phyloP scores from a whole-genome alignment of 345 rosid genomes.

The Syzygium jambos region DNA sequence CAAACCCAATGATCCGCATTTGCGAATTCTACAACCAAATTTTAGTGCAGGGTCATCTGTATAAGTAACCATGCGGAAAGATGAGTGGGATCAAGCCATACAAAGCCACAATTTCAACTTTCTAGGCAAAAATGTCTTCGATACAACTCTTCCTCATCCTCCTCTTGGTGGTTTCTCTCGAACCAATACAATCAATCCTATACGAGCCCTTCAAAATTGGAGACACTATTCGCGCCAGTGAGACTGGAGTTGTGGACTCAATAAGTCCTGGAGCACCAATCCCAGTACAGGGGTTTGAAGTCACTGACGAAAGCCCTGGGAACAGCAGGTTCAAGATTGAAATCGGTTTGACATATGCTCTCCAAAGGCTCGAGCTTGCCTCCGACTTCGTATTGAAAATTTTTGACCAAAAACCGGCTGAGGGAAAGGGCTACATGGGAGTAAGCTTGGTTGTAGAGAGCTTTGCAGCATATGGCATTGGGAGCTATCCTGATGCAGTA shows the following conservation, averaged over 20 bases:
- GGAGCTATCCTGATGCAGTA: background rate
- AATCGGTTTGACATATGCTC: background rate
- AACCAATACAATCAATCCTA: background rate
- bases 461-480: background rate
- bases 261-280: background rate
- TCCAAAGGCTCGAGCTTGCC: background rate
- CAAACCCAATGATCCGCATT: background rate
- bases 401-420: background rate
- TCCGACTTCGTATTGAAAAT: background rate
- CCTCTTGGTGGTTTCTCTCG: background rate
- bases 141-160: background rate
- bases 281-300: background rate
- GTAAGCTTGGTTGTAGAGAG: background rate
- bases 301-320: background rate
- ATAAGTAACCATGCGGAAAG: background rate
- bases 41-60: background rate
- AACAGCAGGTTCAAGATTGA: slow-evolving; percentile 1
- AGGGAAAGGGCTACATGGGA: background rate
- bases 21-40: background rate
- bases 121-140: background rate
- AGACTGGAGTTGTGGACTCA: background rate
- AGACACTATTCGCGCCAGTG: background rate
- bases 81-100: background rate
- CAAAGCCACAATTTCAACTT: background rate
- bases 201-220: background rate